These are phyloP conservation scores for Hemisphaericaspora nanyangensis DNA, from an alignment of 805 yeast species.

Conservation along the genomic window DNA sequence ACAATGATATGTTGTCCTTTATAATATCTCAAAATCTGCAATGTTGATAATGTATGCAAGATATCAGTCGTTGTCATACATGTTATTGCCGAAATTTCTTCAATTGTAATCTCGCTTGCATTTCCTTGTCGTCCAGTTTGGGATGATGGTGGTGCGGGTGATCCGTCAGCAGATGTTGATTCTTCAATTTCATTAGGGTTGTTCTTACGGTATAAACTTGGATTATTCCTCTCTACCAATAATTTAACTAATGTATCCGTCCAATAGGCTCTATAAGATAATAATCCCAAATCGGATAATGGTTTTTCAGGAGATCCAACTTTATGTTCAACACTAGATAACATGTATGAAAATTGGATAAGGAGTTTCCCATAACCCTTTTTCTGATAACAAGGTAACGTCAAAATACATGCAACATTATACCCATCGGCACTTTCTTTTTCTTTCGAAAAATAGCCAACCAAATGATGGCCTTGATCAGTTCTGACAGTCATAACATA, in stretches of 20 bases:
- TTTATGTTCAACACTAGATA: slow-evolving; percentile 83
- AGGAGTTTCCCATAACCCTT: slow-evolving; percentile 89
- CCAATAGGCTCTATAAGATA: slow-evolving; percentile 96
- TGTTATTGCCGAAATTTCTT: slow-evolving; percentile 80
- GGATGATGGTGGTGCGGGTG: slow-evolving; percentile 17
- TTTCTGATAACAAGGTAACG: slow-evolving; percentile 94
- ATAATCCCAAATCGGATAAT: slow-evolving; percentile 85
- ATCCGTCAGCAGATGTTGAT: slow-evolving; percentile 23
- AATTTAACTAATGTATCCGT: slow-evolving; percentile 79
- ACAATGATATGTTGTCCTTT: slow-evolving; percentile 93
- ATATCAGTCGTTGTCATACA: slow-evolving; percentile 97
- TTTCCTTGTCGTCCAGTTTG: slow-evolving; percentile 3
- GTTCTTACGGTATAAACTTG: slow-evolving; percentile 34
- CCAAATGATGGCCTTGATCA: slow-evolving; percentile 89
- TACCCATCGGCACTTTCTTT: slow-evolving; percentile 94
- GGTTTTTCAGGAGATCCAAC: slow-evolving; percentile 98
- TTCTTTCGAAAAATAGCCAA: slow-evolving; percentile 95
- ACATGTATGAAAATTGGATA: slow-evolving; percentile 89
- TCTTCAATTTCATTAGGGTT: slow-evolving; percentile 18
- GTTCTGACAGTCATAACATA: slow-evolving; percentile 93
- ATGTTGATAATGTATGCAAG: slow-evolving; percentile 85
- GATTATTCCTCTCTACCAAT: slow-evolving; percentile 55
- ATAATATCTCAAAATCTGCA: slow-evolving; percentile 85
- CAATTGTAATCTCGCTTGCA: slow-evolving; percentile 66
- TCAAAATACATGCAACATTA: slow-evolving; percentile 94